Base-by-base conservation (phyloP, 441 rosid genomes). In the Gossypium aridum region DNA sequence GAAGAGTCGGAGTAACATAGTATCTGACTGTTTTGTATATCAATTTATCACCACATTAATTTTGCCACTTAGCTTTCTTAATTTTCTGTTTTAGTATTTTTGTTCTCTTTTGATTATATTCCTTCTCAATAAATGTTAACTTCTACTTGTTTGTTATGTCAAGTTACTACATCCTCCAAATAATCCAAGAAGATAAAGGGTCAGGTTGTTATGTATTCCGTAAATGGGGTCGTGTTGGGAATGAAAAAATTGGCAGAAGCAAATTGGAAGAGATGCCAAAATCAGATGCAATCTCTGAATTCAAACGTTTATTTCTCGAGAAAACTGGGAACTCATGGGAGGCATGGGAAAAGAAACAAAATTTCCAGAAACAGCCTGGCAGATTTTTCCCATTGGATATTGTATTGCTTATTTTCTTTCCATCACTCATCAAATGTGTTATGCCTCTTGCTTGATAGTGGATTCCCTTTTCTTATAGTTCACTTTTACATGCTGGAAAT, bases 181-280 rank as follows among this genome's bases (percentile, higher is more conserved):
- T 96, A 73, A 92, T 93, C 77, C 87, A 92, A 88, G 97, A 90
- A 71, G 99, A 96, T 85, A 92, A 87, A 78, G 89, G 90, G 20
- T 77, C 94, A 7, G 91, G 81, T 22, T 93, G 98, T 83, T 79
- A 86, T 53, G 87, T 93, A 55, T 96, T 89, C 72, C 98, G 96
- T 51, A 92, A 93, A 84, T 96, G 99, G 99, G 99, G 99, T 37
- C 89, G 96, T 70, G 96, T 92, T 43, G 99, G 99, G 55, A 89
- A 85, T 81, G 92, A 89, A 51, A 91, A 85, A 79, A 96, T 93
- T 85, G 98, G 98, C 57, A 89, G 92, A 71, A 82, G 0, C 72
- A 96, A 92, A 82, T 83, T 91, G 79, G 94, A 92, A 9, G 81
- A 71, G 76, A 82, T 92, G 93, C 72, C 89, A 76, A 93, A 96